Conservation (phyloP, 23 red algal species). For the Gracilaria caudata region DNA sequence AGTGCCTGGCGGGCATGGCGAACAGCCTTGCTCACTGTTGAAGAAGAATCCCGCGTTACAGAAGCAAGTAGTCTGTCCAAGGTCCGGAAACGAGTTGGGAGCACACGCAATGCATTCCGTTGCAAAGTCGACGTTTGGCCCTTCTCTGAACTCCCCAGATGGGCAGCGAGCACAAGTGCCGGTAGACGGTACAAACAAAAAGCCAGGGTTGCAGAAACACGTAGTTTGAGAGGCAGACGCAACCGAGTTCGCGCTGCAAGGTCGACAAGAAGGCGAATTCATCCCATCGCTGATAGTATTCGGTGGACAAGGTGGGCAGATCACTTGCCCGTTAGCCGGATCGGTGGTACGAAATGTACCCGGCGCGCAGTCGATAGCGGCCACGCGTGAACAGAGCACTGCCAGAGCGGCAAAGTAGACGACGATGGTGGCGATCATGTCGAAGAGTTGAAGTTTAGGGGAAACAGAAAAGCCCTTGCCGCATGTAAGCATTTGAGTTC, state of each 20-base stretch:
- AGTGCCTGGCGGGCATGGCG: constrained; percentile 17
- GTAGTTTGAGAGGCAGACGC: not conserved
- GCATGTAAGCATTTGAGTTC: not conserved
- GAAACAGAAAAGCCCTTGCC: no score
- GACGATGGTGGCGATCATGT: not conserved
- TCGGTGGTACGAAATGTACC: constrained; percentile 21
- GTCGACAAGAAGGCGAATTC: not conserved
- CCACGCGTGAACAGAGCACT: not conserved
- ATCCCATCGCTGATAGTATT: constrained; percentile 5
- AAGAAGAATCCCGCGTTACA: constrained; percentile 27
- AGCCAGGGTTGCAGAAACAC: constrained; percentile 22
- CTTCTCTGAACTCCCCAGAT: not conserved
- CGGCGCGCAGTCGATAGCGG: not conserved
- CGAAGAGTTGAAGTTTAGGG: no score
- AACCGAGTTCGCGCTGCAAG: constrained; percentile 11
- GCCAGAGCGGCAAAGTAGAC: not conserved
- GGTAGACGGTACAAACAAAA: not conserved
- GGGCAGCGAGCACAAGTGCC: constrained; percentile 9
- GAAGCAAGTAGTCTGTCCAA: constrained; percentile 1
- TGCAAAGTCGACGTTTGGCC: constrained; percentile 1
- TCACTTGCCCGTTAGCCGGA: not conserved
- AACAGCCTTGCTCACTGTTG: constrained; percentile 11
- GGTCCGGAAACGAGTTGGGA: constrained; percentile 15
- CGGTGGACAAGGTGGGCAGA: constrained; percentile 12
- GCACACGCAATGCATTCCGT: constrained; percentile 3